A percentile compares a stretch with the other conserved stretches of the same genome.
Conservation (phyloP, 2,329 filamentous ascomycete genomes). For the Fusarium albosuccineum region DNA sequence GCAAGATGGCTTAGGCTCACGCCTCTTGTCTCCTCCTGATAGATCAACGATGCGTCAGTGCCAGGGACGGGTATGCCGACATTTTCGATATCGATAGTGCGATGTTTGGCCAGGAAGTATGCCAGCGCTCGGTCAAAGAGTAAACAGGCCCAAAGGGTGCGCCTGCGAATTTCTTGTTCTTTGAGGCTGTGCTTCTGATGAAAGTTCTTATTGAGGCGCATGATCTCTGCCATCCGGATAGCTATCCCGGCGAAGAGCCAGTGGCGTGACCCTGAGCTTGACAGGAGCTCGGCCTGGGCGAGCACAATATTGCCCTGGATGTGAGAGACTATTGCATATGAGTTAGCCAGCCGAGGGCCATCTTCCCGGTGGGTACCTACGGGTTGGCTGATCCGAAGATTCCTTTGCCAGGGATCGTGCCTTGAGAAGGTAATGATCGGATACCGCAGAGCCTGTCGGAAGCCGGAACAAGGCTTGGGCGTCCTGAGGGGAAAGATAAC, state of each 20-base stretch:
- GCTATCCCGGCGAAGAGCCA: constrained; percentile 41
- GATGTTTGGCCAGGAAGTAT: constrained; percentile 1
- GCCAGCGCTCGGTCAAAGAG: neutral
- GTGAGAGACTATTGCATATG: constrained; percentile 25
- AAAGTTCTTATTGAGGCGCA: constrained; percentile 44
- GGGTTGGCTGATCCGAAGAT: neutral
- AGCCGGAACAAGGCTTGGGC: neutral
- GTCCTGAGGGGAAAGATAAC: neutral
- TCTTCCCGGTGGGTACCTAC: neutral
- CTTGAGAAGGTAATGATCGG: neutral
- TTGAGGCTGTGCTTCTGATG: constrained; percentile 39
- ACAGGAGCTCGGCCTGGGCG: constrained; percentile 38
- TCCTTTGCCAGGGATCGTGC: neutral
- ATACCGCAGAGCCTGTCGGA: neutral
- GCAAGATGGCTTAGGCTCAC: neutral
- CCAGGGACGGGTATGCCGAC: neutral
- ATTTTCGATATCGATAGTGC: neutral
- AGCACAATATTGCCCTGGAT: constrained; percentile 38
- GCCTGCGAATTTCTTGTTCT: constrained; percentile 43
- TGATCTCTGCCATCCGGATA: constrained; percentile 44
- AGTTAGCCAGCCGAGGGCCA: neutral
- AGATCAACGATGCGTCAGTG: neutral
- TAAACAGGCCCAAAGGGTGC: constrained; percentile 46
- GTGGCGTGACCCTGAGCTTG: constrained; percentile 38
- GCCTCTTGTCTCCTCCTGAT: neutral